Evolutionary conservation across 352 stramenopile species (phyloP).

Genomic region (Pythium vanterpoolii): DNA sequence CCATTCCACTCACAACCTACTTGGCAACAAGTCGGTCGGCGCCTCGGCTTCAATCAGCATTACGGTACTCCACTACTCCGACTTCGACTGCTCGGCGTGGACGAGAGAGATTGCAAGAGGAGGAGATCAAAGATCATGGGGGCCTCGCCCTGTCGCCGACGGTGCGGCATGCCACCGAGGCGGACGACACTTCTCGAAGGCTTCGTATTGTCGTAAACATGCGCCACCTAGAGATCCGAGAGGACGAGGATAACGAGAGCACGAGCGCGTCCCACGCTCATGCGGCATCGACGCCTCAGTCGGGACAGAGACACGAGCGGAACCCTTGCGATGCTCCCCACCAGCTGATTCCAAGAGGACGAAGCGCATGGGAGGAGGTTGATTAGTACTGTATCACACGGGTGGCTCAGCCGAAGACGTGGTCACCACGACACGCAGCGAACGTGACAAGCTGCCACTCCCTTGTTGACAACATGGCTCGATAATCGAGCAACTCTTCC

Average conservation of each 20-base stretch:
- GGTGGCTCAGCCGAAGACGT: background rate
- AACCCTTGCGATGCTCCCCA: background rate
- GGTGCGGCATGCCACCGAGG: background rate
- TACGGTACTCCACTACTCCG: slow-evolving; percentile 1
- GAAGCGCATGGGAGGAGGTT: slow-evolving; percentile 4
- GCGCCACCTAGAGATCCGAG: slow-evolving; percentile 15
- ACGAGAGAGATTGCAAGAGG: background rate
- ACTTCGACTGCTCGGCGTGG: too few species aligned
- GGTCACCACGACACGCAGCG: background rate
- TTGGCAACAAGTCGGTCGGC: slow-evolving; percentile 28
- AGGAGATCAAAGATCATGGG: background rate
- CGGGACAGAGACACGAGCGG: slow-evolving; percentile 5
- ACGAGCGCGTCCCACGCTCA: background rate
- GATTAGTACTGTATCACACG: slow-evolving; percentile 3
- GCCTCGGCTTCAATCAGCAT: slow-evolving; percentile 5
- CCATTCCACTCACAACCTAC: slow-evolving; percentile 11
- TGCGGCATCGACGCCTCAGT: background rate
- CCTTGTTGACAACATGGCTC: background rate
- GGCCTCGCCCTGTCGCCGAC: background rate
- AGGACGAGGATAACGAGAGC: slow-evolving; percentile 5
- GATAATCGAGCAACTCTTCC: background rate
- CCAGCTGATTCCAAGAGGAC: background rate
- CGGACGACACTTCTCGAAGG: background rate
- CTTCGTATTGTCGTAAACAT: slow-evolving; percentile 25
- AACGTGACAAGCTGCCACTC: background rate